Evolutionary conservation across 768 basidiomycete species (phyloP), one percentile per base, ranked within the genome.

Genomic region (Russula foetens): DNA sequence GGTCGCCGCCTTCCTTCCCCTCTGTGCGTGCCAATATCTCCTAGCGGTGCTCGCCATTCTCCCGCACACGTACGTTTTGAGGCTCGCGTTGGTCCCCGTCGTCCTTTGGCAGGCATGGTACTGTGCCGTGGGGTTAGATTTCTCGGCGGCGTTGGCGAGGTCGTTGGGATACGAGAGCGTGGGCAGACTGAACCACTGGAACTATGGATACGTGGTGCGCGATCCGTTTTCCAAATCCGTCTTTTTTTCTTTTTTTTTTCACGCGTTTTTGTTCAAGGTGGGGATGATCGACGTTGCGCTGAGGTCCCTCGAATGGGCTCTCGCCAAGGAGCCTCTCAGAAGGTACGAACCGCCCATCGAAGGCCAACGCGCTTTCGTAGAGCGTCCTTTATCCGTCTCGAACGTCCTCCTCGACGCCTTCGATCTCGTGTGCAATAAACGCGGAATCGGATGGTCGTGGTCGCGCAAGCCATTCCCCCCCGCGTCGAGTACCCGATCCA

Each of bases 361-460:
- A 4, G n/a, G 23, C 12, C 31, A 41, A n/a, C 31, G 15, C 6
- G n/a, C 48, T 23, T 44, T 17, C 28, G n/a, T 55, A 7, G 53
- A 61, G 28, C 59, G 38, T 5, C 54, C 38, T n/a, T 31, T 56
- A 24, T 53, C 54, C 50, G 26, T 51, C 21, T n/a, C 39, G 7
- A 44, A 56, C 21, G 21, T 65, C 11, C 33, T 67, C 26, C 26
- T 58, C 24, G 66, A 65, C 19, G 66, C 57, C 19, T 17, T 44
- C n/a, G 64, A 65, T 7, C 53, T 67, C n/a, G 19, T 47, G 2
- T 62, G 8, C 31, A 65, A 57, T 39, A 33, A 53, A 7, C 63
- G 66, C 19, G 66, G 66, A 26, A 31, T 56, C 38, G 53, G 66
- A 1, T 67, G 66, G 66, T 58, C 59, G n/a, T 67, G 66, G 66